phyloP scores from a whole-genome alignment of 805 yeast genomes.

The Myxozyma monticola region DNA sequence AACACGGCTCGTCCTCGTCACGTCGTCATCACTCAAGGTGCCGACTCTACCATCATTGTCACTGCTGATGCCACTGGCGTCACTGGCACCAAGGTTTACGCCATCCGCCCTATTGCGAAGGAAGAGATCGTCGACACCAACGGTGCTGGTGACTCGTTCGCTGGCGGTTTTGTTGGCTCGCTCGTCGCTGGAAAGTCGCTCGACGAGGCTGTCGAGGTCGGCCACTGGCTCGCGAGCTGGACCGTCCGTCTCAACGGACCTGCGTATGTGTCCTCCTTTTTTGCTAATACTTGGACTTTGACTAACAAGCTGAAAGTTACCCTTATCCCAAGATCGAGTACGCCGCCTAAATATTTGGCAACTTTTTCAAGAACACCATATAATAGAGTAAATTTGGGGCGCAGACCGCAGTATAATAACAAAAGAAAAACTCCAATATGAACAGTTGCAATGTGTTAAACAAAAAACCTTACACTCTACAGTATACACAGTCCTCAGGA shows the following conservation, averaged over 20 bases:
- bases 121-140: constrained; percentile 83
- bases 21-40: constrained; percentile 93
- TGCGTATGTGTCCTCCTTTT: constrained; percentile 72
- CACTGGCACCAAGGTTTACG: constrained; percentile 52
- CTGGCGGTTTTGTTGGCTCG: constrained; percentile 92
- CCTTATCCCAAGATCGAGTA: constrained; percentile 29
- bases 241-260: constrained; percentile 95
- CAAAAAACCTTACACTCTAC: too few relatives aligned
- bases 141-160: constrained; percentile 99
- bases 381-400: background rate
- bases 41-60: constrained; percentile 76
- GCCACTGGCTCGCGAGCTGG: constrained; percentile 94
- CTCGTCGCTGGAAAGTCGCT: constrained; percentile 71
- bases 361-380: background rate
- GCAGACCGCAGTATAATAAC: too few relatives aligned
- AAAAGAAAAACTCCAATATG: too few relatives aligned
- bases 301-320: constrained; percentile 4
- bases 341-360: constrained; percentile 7
- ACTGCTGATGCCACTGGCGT: constrained; percentile 44
- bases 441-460: too few relatives aligned
- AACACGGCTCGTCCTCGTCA: constrained; percentile 71
- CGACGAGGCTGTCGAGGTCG: constrained; percentile 66
- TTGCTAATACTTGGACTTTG: background rate
- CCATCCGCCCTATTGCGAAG: constrained; percentile 70
- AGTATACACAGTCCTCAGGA: too few relatives aligned